Conservation (phyloP, 2,329 filamentous ascomycete species). For the Trichoderma endophyticum region DNA sequence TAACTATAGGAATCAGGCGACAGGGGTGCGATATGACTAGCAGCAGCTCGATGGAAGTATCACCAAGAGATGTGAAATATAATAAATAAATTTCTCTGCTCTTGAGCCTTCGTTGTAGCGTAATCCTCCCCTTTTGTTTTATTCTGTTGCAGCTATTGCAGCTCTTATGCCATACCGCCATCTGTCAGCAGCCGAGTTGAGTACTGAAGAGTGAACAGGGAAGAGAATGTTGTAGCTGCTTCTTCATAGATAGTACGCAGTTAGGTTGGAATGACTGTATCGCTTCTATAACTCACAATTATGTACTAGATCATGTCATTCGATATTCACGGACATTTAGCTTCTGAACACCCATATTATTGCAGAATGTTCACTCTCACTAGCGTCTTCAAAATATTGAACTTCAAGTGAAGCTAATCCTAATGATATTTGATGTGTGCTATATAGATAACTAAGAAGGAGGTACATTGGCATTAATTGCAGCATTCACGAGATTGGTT, state of each 20-base stretch:
- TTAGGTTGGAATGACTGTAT: too few species aligned
- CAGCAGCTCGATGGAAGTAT: background rate
- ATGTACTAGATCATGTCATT: background rate
- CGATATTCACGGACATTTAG: background rate
- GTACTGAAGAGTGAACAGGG: too few species aligned
- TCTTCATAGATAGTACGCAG: too few species aligned
- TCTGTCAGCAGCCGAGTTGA: background rate
- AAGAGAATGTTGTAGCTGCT: too few species aligned
- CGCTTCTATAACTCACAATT: background rate
- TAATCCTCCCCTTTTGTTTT: background rate
- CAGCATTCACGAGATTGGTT: background rate
- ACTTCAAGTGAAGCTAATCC: background rate
- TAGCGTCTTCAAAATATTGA: background rate
- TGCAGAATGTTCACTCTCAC: background rate
- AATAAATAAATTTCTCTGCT: background rate
- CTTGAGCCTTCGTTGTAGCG: background rate
- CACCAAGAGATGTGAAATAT: background rate
- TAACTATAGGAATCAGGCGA: rapidly evolving
- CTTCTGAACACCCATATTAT: background rate
- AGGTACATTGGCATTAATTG: background rate
- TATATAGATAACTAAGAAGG: background rate
- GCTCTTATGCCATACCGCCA: background rate
- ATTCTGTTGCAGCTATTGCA: background rate
- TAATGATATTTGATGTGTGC: background rate
- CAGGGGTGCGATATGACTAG: background rate